Conservation (phyloP, 2,329 filamentous ascomycete species). For the Trichoderma sp. region DNA sequence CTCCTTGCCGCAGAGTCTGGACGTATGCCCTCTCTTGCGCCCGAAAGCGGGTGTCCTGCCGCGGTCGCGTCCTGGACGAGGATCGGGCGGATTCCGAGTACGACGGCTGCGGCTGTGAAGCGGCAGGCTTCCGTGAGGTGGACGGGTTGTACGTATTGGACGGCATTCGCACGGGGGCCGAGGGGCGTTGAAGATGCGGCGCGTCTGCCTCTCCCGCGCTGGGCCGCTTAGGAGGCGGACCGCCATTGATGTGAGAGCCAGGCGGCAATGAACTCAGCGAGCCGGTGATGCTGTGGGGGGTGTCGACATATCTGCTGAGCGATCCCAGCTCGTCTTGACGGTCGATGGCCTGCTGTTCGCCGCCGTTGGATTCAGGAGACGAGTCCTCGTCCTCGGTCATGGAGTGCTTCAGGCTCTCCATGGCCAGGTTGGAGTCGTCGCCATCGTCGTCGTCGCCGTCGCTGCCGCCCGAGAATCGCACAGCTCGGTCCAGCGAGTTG, state of each 20-base stretch:
- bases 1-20: slow-evolving; percentile 77
- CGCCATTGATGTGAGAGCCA: slow-evolving; percentile 42
- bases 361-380: slow-evolving; percentile 32
- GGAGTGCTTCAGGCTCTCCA: slow-evolving; percentile 38
- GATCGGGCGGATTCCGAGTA: slow-evolving; percentile 46
- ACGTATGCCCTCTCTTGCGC: slow-evolving; percentile 90
- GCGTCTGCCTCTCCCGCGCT: slow-evolving; percentile 20
- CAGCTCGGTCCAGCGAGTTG: slow-evolving; percentile 53
- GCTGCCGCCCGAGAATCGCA: slow-evolving; percentile 51
- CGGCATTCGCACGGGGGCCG: slow-evolving; percentile 66
- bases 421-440: slow-evolving; percentile 40
- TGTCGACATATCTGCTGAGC: slow-evolving; percentile 44
- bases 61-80: slow-evolving; percentile 50
- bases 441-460: slow-evolving; percentile 25
- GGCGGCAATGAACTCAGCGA: slow-evolving; percentile 43
- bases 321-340: slow-evolving; percentile 48
- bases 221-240: slow-evolving; percentile 34
- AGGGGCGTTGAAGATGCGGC: slow-evolving; percentile 60
- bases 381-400: slow-evolving; percentile 29
- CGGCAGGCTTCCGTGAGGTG: slow-evolving; percentile 47
- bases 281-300: slow-evolving; percentile 36
- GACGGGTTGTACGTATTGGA: slow-evolving; percentile 78
- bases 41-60: slow-evolving; percentile 44
- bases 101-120: slow-evolving; percentile 42
- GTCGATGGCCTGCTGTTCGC: slow-evolving; percentile 47